These are phyloP conservation scores for Cordyceps javanica DNA, from an alignment of 2,329 filamentous ascomycete genomes.

Conservation along the genomic window DNA sequence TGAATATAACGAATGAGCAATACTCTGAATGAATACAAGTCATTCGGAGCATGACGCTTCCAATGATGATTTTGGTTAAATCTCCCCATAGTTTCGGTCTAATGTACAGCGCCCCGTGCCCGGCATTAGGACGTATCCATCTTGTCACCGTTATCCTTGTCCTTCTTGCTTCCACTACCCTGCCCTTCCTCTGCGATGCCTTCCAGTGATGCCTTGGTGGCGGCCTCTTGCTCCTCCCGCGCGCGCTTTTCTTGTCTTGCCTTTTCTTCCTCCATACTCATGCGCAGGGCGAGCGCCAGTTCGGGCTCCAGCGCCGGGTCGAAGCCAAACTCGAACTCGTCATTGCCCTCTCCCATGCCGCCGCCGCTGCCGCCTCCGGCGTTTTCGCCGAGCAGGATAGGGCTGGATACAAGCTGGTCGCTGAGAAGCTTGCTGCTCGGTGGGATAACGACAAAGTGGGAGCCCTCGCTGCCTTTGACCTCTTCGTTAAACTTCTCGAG, in stretches of 20 bases:
- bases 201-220: slow-evolving; percentile 71
- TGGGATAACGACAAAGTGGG: slow-evolving; percentile 82
- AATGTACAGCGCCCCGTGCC: slow-evolving; percentile 33
- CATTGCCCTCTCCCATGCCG: slow-evolving; percentile 54
- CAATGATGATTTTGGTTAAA: neutral
- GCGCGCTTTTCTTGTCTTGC: slow-evolving; percentile 83
- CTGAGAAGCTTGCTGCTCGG: slow-evolving; percentile 88
- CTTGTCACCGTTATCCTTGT: slow-evolving; percentile 57
- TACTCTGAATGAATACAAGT: neutral
- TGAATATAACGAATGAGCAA: slow-evolving; percentile 1
- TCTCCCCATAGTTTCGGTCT: slow-evolving; percentile 25
- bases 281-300: slow-evolving; percentile 84
- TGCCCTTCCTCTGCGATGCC: slow-evolving; percentile 77
- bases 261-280: slow-evolving; percentile 98
- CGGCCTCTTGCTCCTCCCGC: slow-evolving; percentile 64
- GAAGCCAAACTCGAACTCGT: slow-evolving; percentile 70
- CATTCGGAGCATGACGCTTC: neutral
- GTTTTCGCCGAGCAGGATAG: slow-evolving; percentile 81
- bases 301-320: slow-evolving; percentile 91
- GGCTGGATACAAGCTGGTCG: slow-evolving; percentile 82
- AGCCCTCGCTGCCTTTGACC: slow-evolving; percentile 87
- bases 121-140: slow-evolving; percentile 75
- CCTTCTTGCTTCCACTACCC: slow-evolving; percentile 44
- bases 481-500: slow-evolving; percentile 88
- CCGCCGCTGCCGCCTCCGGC: slow-evolving; percentile 48